Evolutionary conservation across 805 yeast species (phyloP), one percentile per base, ranked within the genome.

Genomic region (Tetrapisispora phaffii): DNA sequence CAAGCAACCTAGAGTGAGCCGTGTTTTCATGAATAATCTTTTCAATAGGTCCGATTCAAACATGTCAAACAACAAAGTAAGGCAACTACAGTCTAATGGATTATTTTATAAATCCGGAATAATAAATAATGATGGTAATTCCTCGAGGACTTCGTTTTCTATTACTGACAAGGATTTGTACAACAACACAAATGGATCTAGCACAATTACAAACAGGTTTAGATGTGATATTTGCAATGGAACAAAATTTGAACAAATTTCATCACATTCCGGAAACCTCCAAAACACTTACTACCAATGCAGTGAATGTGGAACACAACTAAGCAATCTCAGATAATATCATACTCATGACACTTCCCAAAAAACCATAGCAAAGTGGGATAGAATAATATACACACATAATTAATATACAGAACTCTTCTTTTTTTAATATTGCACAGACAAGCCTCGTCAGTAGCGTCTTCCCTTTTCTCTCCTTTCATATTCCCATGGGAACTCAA

Each of bases 161-260:
- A 20, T 39, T 12, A 7, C 26, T 10, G 31, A 24, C 8, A 34
- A 17, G 4, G 28, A 41, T n/a, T 2, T 24, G 13, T 28, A 21
- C 17, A 9, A 9, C 24, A 34, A 33, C 20, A 13, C 26, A 15
- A 34, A 23, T 8, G 19, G 21, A 16, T 13, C 47, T 6, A 38
- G 17, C 12, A 26, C 9, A 3, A 26, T 38, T 16, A 13, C 41
- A 10, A 24, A 24, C 2, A 26, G 41, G 26, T 26, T 29, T 21
- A 42, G 48, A 28, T 59, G 64, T 42, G 55, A 57, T 22, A 57
- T 55, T 22, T 60, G 65, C 42, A 51, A 56, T 34, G 58, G 65
- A 19, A 54, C 53, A 8, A 54, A 48, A 9, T 59, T 60, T 15
- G 37, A 40, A 15, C 23, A 46, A 17, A 17, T 42, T 17, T 4